Evolutionary conservation across 495 filamentous ascomycete genomes (phyloP), one percentile per base, ranked within the genome.

Genomic region (Aspergillus nanangensis): DNA sequence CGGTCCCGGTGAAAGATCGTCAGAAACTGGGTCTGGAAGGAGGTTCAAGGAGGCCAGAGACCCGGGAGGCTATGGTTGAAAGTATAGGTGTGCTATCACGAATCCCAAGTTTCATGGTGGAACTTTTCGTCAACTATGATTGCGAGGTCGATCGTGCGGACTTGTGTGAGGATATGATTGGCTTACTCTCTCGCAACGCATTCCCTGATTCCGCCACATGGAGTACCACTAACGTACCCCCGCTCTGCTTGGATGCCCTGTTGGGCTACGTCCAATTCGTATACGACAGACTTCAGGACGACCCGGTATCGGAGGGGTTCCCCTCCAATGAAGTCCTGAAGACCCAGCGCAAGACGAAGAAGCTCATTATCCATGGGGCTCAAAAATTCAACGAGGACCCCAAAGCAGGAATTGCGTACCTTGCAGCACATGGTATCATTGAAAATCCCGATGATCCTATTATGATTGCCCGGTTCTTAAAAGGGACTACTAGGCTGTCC

Each of bases 181-280:
- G 93, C 3, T 67, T 99, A 29, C 75, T 99, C 29, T 90, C 93
- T 21, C 77, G 93, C 44, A 97, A 95, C 57, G 93, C 93, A 8
- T 90, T 99, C 54, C 93, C 93, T 7, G 93, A 99, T 58, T 95
- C 93, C 3, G 94, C 91, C 9, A 97, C 92, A 18, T 99, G 93
- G 93, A 99, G 93, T 63, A 99, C 93, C 0, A 96, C 93, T 20
- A 99, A 94, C 60, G 93, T 99, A 9, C 93, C 93, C 14, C 93
- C 94, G 3, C 65, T 99, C 15, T 99, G 94, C 57, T 71, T 99
- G 8, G 93, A 99, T 57, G 86, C 93, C 37, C 76, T 97, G 1
- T 75, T 99, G 11, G 82, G 90, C 13, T 97, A 90, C 52, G 77
- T 99, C 33, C 90, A 94, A 55, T 95, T 85, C 42, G 83, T 99